phyloP scores from a whole-genome alignment of 2,329 filamentous ascomycete genomes.

The Alternaria infectoria region DNA sequence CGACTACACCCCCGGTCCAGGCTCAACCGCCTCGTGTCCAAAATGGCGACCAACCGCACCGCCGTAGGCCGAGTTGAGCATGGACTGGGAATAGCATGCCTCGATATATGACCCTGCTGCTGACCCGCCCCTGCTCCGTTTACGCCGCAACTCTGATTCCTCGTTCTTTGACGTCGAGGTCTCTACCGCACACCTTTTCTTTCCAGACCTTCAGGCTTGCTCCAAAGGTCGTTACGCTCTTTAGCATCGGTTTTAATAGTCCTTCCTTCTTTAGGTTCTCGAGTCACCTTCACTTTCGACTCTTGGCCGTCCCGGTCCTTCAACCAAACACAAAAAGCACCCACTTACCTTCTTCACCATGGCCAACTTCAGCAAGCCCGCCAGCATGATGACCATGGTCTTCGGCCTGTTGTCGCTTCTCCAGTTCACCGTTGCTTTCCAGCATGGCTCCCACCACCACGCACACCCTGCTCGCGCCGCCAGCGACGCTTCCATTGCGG shows the following conservation, averaged over 20 bases:
- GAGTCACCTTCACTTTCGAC: constrained; percentile 16
- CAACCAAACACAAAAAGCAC: constrained; percentile 6
- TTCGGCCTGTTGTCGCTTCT: constrained; percentile 42
- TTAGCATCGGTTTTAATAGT: constrained; percentile 30
- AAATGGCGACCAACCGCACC: constrained; percentile 21
- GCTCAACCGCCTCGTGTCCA: constrained; percentile 31
- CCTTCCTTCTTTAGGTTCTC: constrained; percentile 11
- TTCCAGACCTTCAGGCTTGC: constrained; percentile 37
- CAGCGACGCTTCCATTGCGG: constrained; percentile 27
- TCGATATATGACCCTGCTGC: constrained; percentile 41
- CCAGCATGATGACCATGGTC: constrained; percentile 41
- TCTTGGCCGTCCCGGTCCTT: constrained; percentile 16
- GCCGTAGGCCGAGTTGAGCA: constrained; percentile 24
- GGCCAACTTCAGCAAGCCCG: constrained; percentile 46
- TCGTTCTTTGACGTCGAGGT: constrained; percentile 38
- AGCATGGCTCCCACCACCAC: constrained; percentile 33
- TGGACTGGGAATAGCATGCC: constrained; percentile 29
- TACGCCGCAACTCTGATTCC: constrained; percentile 38
- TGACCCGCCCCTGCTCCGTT: constrained; percentile 32
- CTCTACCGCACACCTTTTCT: constrained; percentile 26
- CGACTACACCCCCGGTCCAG: constrained; percentile 24
- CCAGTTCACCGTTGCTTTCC: constrained; percentile 39
- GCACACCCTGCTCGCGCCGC: constrained; percentile 21
- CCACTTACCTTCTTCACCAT: constrained; percentile 25
- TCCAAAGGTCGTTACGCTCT: constrained; percentile 45